phyloP scores from a whole-genome alignment of 805 yeast genomes.

The Myxozyma monticola region DNA sequence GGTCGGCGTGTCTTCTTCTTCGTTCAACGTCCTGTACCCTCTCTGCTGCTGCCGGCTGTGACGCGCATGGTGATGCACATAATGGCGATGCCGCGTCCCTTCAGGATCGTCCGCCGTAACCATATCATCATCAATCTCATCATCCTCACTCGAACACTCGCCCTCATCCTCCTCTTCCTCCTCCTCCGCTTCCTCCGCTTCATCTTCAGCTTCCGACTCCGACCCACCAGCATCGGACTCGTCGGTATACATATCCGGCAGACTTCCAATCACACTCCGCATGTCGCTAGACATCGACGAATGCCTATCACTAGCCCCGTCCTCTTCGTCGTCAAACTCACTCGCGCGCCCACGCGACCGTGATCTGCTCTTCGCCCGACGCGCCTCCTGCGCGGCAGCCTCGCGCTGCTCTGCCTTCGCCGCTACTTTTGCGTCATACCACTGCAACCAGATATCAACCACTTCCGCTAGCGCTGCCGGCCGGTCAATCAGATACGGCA shows the following conservation, averaged over 20 bases:
- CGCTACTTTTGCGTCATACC: slow-evolving; percentile 22
- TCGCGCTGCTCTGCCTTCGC: slow-evolving; percentile 11
- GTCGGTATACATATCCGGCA: slow-evolving; percentile 19
- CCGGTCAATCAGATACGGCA: slow-evolving; percentile 41
- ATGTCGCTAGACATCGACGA: not conserved
- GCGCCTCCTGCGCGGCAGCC: slow-evolving; percentile 4
- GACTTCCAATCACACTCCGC: not conserved
- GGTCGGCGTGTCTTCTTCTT: slow-evolving; percentile 19
- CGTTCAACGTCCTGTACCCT: not conserved
- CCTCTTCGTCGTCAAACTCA: slow-evolving; percentile 1
- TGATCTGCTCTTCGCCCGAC: not conserved
- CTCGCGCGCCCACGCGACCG: not conserved
- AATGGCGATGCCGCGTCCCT: not conserved
- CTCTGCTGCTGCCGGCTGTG: not conserved
- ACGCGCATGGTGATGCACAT: not conserved
- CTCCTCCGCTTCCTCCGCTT: not conserved
- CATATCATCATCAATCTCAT: slow-evolving; percentile 9
- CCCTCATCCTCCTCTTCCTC: slow-evolving; percentile 1
- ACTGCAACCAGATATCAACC: slow-evolving; percentile 34
- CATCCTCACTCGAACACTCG: slow-evolving; percentile 2
- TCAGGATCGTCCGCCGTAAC: slow-evolving; percentile 4
- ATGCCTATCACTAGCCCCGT: too few relatives aligned
- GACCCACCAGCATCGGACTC: slow-evolving; percentile 3
- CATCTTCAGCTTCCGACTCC: slow-evolving; percentile 10
- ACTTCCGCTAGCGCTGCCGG: slow-evolving; percentile 37